phyloP scores from a whole-genome alignment of 129 eudicot species.

The Oenanthe sinensis region DNA sequence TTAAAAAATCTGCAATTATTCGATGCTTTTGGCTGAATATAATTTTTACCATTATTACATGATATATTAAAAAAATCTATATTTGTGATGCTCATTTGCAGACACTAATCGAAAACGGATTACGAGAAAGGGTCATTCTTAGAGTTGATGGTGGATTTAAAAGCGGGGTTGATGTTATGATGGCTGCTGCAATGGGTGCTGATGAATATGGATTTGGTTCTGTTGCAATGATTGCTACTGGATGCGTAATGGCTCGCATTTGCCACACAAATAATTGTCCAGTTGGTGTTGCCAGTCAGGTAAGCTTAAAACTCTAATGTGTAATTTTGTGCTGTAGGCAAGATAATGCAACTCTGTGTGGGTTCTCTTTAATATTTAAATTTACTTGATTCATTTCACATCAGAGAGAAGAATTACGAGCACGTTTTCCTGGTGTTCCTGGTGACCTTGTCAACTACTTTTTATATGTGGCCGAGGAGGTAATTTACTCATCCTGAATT shows the following conservation, averaged over 20 bases:
- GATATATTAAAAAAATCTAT: neutral
- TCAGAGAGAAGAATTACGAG: slow-evolving; percentile 96
- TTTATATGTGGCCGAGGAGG: slow-evolving; percentile 97
- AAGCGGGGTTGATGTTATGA: slow-evolving; percentile 95
- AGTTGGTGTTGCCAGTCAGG: slow-evolving; percentile 99
- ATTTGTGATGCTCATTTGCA: slow-evolving; percentile 15
- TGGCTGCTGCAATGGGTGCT: slow-evolving; percentile 99
- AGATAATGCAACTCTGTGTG: neutral
- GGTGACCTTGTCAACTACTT: slow-evolving; percentile 99
- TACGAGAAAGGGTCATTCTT: slow-evolving; percentile 92
- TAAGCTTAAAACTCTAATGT: slow-evolving; percentile 15
- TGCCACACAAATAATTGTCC: slow-evolving; percentile 99
- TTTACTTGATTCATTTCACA: slow-evolving; percentile 2
- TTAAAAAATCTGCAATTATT: neutral
- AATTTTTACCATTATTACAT: neutral
- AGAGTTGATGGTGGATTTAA: slow-evolving; percentile 98
- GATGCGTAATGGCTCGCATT: slow-evolving; percentile 98
- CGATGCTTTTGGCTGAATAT: neutral
- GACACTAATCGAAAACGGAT: slow-evolving; percentile 90
- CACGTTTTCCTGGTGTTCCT: slow-evolving; percentile 99
- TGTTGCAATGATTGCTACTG: slow-evolving; percentile 98
- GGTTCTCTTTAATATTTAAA: neutral
- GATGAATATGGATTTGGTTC: slow-evolving; percentile 99
- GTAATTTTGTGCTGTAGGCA: neutral
- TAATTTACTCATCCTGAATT: slow-evolving; percentile 17